Base-by-base conservation (phyloP, 2,329 filamentous ascomycete genomes). In the Phaeoacremonium minimum region DNA sequence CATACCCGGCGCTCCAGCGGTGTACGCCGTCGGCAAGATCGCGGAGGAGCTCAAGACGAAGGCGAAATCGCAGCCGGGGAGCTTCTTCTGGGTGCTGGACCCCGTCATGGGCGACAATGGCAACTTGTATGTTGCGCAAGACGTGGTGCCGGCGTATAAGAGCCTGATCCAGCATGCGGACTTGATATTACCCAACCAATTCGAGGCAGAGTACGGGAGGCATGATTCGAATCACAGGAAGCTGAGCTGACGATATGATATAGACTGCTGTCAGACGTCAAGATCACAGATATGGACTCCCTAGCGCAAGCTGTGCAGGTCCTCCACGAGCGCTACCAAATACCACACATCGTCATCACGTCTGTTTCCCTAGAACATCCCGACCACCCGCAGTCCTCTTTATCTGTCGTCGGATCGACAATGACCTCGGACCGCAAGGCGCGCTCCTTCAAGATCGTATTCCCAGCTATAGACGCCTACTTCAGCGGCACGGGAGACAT, bases 91-190 rank as follows among this genome's bases (percentile, higher is more conserved):
- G 91, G 87, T 95, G 4, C 74, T 98, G 17, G 93, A 98, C 58
- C 93, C 94, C 0, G 93, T 98, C 32, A 98, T 98, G 93, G 93
- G 93, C 18, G 93, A 98, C 57, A 89, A 96, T 52, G 93, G 89
- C 33, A 80, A 77, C 47, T 71, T 98, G 11, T 98, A 98, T 55
- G 91, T 98, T 7, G 86, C 84, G 6, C 83, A 91, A 50, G 88
- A 95, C 46, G 88, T 95, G 4, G 86, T 97, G 13, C 90, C 90
- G 0, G 89, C 86, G 12, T 98, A 97, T 61, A 91, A 88, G 63
- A 71, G 71, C 16, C 70, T 95, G 39, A 69, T 97, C 15, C 73
- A 73, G 22, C 75, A 91, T 50, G 91, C 93, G 3, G 93, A 98
- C 60, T 61, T 98, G 48, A 94, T 98, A 38, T 66, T 97, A 13